Evolutionary conservation across 768 basidiomycete species (phyloP), one percentile per base, ranked within the genome.

Genomic region (Imleria badia): DNA sequence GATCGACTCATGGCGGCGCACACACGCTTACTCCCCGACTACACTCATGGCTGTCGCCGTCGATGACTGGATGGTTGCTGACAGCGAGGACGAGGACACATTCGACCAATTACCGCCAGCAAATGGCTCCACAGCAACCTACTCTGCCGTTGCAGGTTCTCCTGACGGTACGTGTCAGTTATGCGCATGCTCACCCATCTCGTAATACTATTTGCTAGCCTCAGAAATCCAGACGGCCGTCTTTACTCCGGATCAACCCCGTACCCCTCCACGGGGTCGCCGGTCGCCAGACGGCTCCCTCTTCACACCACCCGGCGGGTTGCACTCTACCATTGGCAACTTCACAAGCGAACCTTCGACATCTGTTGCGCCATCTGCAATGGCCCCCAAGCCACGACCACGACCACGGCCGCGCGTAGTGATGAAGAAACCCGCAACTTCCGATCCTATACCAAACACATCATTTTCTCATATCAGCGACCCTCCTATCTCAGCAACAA

Each of bases 21-120:
- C 38, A 29, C 42, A 56, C 34, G 2, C 48, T 38, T 11, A 2
- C 30, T 40, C 45, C 34, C 29, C 41, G 14, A 60, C 56, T 29
- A 48, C 52, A 33, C 30, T 23, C 46, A 59, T 69, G 61, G 26
- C 46, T 17, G 42, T 30, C 35, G 42, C 31, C 8, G 52, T 61
- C 29, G 59, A 70, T 17, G 71, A 78, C 53, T 79, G 79, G 66
- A 66, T 79, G n/a, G 75, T 81, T 47, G 76, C 76, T 23, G 81
- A 78, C 61, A 82, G 81, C 63, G 76, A 78, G 47, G 77, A 69
- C 26, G 76, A 78, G 45, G 66, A 54, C 33, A 40, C 1, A 20
- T 51, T 52, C 6, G 5, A 31, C 9, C 50, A 33, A 23, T 17
- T 54, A n/a, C 54, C 15, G 0, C 39, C 31, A 47, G 31, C 14